Evolutionary conservation across 768 basidiomycete species (phyloP).

Genomic region (Paxillus ammoniavirescens): DNA sequence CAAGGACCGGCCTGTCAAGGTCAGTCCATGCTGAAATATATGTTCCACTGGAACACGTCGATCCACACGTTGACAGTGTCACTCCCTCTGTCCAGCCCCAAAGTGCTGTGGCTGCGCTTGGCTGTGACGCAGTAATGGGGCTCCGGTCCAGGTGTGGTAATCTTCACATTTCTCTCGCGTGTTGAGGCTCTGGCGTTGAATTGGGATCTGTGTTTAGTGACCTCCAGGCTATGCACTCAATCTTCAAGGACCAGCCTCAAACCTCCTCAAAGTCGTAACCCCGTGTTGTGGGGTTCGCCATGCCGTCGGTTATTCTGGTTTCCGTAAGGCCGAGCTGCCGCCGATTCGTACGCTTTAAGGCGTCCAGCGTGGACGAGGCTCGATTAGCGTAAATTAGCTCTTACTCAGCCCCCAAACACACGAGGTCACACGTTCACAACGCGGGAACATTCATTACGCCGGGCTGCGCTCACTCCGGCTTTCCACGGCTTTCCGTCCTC

Average conservation of each 20-base stretch:
- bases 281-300: too few relatives aligned
- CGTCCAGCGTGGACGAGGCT: neutral
- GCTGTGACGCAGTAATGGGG: neutral
- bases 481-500: slow-evolving; percentile 20
- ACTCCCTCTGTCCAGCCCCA: neutral
- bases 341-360: neutral
- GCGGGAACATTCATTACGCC: neutral
- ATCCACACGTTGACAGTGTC: neutral
- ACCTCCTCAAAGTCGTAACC: too few relatives aligned
- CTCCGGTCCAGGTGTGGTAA: neutral
- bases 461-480: slow-evolving; percentile 5
- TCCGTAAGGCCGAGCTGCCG: neutral
- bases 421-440: neutral
- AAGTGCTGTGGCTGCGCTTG: neutral
- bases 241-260: neutral
- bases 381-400: neutral
- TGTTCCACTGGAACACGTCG: neutral
- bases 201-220: neutral
- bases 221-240: neutral
- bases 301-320: slow-evolving; percentile 8
- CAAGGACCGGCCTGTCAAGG: too few relatives aligned
- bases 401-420: slow-evolving; percentile 1
- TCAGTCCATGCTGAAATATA: neutral
- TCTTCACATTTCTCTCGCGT: too few relatives aligned
- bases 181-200: neutral